These are phyloP conservation scores for Symbiodinium pilosum DNA, from an alignment of 73 alveolate species.

Conservation along the genomic window DNA sequence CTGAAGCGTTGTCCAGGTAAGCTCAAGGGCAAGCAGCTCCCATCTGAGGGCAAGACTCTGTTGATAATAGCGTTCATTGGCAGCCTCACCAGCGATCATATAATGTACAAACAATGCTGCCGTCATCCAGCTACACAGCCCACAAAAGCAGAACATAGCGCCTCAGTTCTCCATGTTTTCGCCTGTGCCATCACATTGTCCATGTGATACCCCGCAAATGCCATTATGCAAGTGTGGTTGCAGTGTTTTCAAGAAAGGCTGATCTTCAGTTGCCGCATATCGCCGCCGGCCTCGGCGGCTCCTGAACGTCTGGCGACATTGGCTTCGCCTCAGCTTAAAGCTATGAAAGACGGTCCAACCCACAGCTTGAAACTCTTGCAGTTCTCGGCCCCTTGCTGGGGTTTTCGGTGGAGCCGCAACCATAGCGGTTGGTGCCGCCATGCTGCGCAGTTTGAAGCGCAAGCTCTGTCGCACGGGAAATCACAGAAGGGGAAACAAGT, in stretches of 20 bases:
- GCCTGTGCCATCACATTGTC: background rate
- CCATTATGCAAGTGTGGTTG: too few relatives aligned
- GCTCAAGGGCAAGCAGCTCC: too few relatives aligned
- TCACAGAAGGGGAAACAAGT: too few relatives aligned
- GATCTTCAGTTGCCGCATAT: too few relatives aligned
- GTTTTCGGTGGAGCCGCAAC: background rate
- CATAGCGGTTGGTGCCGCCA: background rate
- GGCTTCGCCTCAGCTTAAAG: constrained; percentile 31
- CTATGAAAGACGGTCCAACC: background rate
- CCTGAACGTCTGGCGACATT: constrained; percentile 26
- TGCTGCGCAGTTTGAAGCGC: too few relatives aligned
- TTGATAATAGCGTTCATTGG: constrained; percentile 67
- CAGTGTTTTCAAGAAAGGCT: background rate
- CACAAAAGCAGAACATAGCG: background rate
- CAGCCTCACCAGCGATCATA: background rate
- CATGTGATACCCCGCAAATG: background rate
- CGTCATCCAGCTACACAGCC: too few relatives aligned
- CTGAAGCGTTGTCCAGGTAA: too few relatives aligned
- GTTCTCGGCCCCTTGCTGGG: background rate
- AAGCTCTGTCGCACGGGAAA: too few relatives aligned
- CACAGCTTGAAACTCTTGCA: background rate
- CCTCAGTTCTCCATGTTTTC: constrained; percentile 83
- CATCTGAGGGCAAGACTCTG: background rate
- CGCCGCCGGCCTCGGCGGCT: constrained; percentile 60
- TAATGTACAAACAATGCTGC: too few relatives aligned